Evolutionary conservation across 371 early-diverging fungal genomes (phyloP).

Genomic region (Thermomucor indicae-seudaticae): DNA sequence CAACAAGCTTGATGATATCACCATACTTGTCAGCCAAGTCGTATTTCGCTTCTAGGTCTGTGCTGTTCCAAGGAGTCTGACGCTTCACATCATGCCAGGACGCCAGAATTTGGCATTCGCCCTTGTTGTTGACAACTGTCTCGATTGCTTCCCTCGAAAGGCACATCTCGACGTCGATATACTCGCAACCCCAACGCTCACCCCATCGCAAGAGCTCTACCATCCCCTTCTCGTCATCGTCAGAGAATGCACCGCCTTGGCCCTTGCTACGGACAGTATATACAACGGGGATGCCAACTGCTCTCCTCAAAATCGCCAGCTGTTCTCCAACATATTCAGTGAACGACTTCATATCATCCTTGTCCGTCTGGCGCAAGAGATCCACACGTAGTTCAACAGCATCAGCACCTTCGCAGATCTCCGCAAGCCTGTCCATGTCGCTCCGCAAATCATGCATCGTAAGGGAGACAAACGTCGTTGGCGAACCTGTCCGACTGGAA

Average conservation of each 20-base stretch:
- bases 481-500: conserved; percentile 31
- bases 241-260: conserved; percentile 89
- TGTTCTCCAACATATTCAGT: conserved; percentile 75
- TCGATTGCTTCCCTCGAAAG: conserved; percentile 39
- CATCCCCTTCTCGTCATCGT: conserved; percentile 56
- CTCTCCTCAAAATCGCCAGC: conserved; percentile 72
- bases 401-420: conserved; percentile 76
- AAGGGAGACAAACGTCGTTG: conserved; percentile 85
- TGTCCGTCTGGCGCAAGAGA: conserved; percentile 48
- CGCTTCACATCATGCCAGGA: conserved; percentile 88
- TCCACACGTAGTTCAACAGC: conserved; percentile 95
- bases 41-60: conserved; percentile 56
- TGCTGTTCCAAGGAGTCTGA: conserved; percentile 58
- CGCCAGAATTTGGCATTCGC: conserved; percentile 70
- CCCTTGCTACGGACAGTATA: conserved; percentile 87
- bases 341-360: conserved; percentile 22
- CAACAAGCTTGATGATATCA: conserved; percentile 92
- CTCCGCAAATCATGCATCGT: conserved; percentile 73
- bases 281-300: conserved; percentile 75
- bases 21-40: conserved; percentile 49
- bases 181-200: conserved; percentile 88
- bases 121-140: conserved; percentile 47
- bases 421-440: conserved; percentile 41
- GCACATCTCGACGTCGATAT: conserved; percentile 87
- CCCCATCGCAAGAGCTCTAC: conserved; percentile 67